phyloP scores from a whole-genome alignment of 495 filamentous ascomycete species.

The Penicillium crystallinum region DNA sequence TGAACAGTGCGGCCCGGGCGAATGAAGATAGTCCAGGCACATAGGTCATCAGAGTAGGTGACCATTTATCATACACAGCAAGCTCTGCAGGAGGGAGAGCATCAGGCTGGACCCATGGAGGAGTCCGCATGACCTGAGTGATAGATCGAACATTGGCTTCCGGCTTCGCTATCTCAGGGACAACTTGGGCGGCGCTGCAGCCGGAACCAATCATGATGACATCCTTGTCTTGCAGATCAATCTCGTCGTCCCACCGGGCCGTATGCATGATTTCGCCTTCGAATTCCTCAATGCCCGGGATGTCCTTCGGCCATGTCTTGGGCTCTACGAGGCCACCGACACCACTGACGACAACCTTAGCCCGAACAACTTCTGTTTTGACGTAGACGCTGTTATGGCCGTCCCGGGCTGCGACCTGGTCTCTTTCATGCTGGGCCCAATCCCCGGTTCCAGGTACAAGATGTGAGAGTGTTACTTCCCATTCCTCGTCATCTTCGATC shows the following conservation, averaged over 20 bases:
- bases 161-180: constrained; percentile 33
- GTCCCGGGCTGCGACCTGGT: constrained; percentile 23
- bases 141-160: constrained; percentile 50
- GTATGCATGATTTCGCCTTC: constrained; percentile 54
- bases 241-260: constrained; percentile 47
- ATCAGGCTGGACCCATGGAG: constrained; percentile 53
- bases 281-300: constrained; percentile 52
- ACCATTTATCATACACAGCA: constrained; percentile 36
- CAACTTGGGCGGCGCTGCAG: constrained; percentile 49
- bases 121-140: constrained; percentile 57
- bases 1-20: constrained; percentile 30
- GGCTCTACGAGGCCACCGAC: constrained; percentile 54
- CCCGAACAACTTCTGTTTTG: constrained; percentile 41
- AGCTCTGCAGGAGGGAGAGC: constrained; percentile 10
- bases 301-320: constrained; percentile 42
- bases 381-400: constrained; percentile 37
- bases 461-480: constrained; percentile 49
- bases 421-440: constrained; percentile 31
- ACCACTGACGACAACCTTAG: constrained; percentile 53
- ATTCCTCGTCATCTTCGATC: constrained; percentile 47
- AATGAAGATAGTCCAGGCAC: constrained; percentile 41
- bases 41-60: constrained; percentile 32
- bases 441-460: constrained; percentile 51
- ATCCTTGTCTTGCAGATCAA: constrained; percentile 46
- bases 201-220: constrained; percentile 60